Conservation (phyloP, 202 grass and related monocot genomes). For the Eragrostis tef region DNA sequence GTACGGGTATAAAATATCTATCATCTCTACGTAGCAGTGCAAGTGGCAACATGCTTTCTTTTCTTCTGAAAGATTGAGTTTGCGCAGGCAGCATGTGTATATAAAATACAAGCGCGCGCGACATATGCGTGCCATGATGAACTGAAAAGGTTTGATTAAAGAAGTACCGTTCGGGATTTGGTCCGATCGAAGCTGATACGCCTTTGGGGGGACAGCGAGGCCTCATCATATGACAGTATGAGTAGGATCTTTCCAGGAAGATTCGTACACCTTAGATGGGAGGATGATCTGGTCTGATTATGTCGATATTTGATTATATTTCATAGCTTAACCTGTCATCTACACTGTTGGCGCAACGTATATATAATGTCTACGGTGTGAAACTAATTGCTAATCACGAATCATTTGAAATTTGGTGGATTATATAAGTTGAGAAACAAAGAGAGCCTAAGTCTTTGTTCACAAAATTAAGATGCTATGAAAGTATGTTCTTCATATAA, state of each 20-base stretch:
- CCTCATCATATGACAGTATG: conserved; percentile 45
- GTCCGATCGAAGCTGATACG: conserved; percentile 45
- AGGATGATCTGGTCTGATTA: conserved; percentile 48
- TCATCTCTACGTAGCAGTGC: conserved; percentile 24
- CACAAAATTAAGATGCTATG: conserved; percentile 21
- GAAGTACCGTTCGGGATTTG: conserved; percentile 52
- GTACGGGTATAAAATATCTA: conserved; percentile 38
- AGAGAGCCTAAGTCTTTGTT: not conserved
- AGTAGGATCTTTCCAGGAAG: conserved; percentile 57
- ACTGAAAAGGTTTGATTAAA: conserved; percentile 50
- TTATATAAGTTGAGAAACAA: not conserved
- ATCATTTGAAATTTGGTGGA: not conserved
- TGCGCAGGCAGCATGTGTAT: not conserved
- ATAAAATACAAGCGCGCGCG: not conserved
- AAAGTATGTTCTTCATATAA: not conserved
- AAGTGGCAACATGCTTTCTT: conserved; percentile 7
- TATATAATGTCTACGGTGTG: not conserved
- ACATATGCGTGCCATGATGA: conserved; percentile 58
- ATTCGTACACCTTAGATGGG: conserved; percentile 43
- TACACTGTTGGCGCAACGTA: not conserved
- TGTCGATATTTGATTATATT: conserved; percentile 28
- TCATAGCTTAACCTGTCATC: not conserved
- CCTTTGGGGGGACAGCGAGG: conserved; percentile 52
- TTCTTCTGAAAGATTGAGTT: conserved; percentile 27
- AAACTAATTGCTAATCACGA: not conserved